Evolutionary conservation across 768 basidiomycete genomes (phyloP).

Genomic region (Chalciporus pseudorubinellus): DNA sequence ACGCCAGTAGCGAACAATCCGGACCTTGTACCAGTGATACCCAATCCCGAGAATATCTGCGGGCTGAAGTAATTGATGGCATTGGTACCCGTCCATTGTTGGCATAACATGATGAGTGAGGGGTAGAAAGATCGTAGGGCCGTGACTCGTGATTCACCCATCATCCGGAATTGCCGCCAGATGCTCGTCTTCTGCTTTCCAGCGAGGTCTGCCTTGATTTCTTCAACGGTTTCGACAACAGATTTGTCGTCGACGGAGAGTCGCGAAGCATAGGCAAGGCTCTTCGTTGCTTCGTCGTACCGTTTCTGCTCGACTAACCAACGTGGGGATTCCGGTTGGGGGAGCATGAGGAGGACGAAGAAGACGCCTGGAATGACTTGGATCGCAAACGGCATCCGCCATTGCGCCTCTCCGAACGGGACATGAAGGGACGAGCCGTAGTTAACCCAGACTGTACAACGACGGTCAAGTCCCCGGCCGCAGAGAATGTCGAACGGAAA

Average conservation of each 20-base stretch:
- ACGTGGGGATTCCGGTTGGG: conserved; percentile 56
- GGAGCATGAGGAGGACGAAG: conserved; percentile 44
- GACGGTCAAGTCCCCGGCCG: conserved; percentile 1
- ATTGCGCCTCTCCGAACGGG: conserved; percentile 41
- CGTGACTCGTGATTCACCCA: conserved; percentile 44
- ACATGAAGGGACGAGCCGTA: conserved; percentile 40
- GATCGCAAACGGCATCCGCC: conserved; percentile 52
- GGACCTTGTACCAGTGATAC: conserved; percentile 41
- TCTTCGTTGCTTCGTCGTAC: conserved; percentile 40
- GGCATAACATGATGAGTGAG: conserved; percentile 45
- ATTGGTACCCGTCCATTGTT: conserved; percentile 54
- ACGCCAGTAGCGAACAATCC: conserved; percentile 51
- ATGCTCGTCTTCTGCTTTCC: conserved; percentile 39
- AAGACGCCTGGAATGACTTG: conserved; percentile 53
- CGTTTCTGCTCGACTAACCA: conserved; percentile 50
- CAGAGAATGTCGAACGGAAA: neutral
- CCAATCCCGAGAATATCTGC: conserved; percentile 47
- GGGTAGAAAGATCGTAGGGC: conserved; percentile 46
- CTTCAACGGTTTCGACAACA: conserved; percentile 39
- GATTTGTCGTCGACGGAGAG: conserved; percentile 32
- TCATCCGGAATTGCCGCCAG: conserved; percentile 37
- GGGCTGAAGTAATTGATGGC: conserved; percentile 57
- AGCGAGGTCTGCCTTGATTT: conserved; percentile 48
- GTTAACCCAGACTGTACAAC: conserved; percentile 45
- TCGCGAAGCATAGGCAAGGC: conserved; percentile 37